These are phyloP conservation scores for Venturiaceae sp. DNA, from an alignment of 2,329 filamentous ascomycete genomes.

Conservation along the genomic window DNA sequence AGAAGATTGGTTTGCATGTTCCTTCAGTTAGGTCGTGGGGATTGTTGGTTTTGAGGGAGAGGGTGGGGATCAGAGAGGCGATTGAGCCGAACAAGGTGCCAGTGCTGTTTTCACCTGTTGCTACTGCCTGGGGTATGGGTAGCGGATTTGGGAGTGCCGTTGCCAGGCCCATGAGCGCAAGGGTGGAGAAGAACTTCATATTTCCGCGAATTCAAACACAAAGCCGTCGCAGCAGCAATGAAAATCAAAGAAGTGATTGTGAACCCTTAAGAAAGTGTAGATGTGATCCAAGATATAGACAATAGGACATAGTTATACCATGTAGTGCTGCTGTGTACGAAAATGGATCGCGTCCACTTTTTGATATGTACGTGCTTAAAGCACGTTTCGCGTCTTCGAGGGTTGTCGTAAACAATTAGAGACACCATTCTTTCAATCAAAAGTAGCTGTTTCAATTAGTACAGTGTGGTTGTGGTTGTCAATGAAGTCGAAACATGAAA, in stretches of 20 bases:
- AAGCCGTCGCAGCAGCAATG: no score
- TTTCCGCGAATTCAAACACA: no score
- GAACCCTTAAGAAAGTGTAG: no score
- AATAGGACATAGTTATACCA: no score
- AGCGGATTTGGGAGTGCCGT: neutral
- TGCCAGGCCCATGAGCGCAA: neutral
- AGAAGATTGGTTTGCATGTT: conserved; percentile 24
- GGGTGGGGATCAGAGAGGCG: neutral
- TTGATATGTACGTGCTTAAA: neutral
- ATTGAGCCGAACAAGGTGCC: neutral
- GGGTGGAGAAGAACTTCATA: neutral
- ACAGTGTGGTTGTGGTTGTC: neutral
- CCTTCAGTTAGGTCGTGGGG: neutral
- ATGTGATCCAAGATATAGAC: no score
- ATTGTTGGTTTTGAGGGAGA: neutral
- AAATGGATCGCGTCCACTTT: neutral
- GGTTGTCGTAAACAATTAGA: neutral
- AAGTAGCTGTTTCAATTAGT: neutral
- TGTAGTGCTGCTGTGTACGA: no score
- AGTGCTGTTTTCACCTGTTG: neutral
- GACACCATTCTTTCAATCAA: neutral
- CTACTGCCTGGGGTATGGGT: neutral
- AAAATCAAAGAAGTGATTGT: neutral
- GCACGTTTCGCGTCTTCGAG: neutral
- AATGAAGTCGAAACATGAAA: neutral